Evolutionary conservation across 495 filamentous ascomycete species (phyloP).

Genomic region (Podospora pseudopauciseta): DNA sequence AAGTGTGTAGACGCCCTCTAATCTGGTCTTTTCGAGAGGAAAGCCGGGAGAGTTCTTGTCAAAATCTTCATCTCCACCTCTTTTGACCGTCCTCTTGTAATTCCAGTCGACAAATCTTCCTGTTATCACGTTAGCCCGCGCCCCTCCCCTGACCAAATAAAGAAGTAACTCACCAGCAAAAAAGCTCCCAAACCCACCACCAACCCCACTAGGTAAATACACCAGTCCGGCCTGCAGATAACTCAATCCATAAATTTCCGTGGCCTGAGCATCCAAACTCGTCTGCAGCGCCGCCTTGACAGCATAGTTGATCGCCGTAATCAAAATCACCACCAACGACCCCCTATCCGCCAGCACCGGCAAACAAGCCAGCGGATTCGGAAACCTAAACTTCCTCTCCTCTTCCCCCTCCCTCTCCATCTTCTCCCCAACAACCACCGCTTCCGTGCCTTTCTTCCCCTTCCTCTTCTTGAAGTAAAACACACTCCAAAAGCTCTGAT

Average conservation of each 20-base stretch:
- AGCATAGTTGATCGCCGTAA: constrained; percentile 40
- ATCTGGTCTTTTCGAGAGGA: constrained; percentile 63
- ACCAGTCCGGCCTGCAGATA: constrained; percentile 57
- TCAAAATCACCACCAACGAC: constrained; percentile 11
- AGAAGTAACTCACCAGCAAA: constrained; percentile 23
- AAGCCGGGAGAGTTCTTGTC: constrained; percentile 38
- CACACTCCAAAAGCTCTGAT: constrained; percentile 27
- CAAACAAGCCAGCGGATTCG: constrained; percentile 13
- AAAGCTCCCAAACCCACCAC: constrained; percentile 58
- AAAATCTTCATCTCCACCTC: constrained; percentile 1
- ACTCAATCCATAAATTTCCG: constrained; percentile 52
- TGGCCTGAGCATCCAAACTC: constrained; percentile 37
- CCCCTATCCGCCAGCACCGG: constrained; percentile 14
- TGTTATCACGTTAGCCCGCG: neutral
- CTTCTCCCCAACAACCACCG: neutral
- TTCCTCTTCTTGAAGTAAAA: neutral
- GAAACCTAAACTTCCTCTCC: constrained; percentile 2
- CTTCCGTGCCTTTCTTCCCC: neutral
- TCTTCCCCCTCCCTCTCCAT: neutral
- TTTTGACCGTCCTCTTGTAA: constrained; percentile 37
- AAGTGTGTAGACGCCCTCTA: constrained; percentile 35
- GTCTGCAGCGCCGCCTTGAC: constrained; percentile 49
- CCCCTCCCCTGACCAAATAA: neutral
- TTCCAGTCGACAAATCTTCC: constrained; percentile 52
- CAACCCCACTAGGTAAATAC: constrained; percentile 56